Evolutionary conservation across 805 yeast species (phyloP), one percentile per base, ranked within the genome.

Genomic region (Komagataella phaffii): DNA sequence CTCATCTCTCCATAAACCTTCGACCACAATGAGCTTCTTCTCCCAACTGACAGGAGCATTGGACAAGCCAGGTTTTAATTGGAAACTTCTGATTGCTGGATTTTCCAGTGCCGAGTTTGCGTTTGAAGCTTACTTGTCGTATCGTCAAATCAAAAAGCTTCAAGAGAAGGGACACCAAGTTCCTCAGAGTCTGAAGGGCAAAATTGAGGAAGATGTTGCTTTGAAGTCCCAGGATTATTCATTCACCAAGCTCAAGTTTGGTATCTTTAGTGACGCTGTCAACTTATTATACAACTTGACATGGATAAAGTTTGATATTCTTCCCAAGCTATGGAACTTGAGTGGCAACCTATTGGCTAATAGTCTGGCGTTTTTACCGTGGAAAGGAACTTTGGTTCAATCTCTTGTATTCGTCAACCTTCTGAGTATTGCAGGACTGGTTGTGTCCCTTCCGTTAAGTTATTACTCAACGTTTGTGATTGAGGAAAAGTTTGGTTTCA

Each of bases 401-500:
- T 82, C 95, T 44, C 68, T 89, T 52, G 76, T 81, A 54, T 82
- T 87, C 61, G 66, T 80, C 58, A 69, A 79, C 46, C 72, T 73
- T 23, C 70, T 79, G 59, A 69, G 80, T 36, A 51, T 72, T 21
- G 54, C 81, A 47, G 71, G 82, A 7, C 70, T 82, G 2, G 50
- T 88, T 2, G 53, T 80, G 30, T 72, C 78, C 3, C 64, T 85
- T 51, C 99, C 99, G 3, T 62, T 82, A 19, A 73, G 81, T 7
- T 81, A 85, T 64, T 90, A 89, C 67, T 71, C 77, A 53, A 84
- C 85, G 59, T 93, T 93, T 70, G 90, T 89, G 14, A 73, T 93
- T 58, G 99, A 93, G 68, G 96, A 91, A 64, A 80, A 80, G 67
- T 91, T 75, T 61, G 99, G 99, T 1, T 93, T 93, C 71, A 93